A percentile compares a stretch with the other conserved stretches of the same genome.
Conservation (phyloP, 2,329 filamentous ascomycete genomes). For the Boeremia lycopersici region DNA sequence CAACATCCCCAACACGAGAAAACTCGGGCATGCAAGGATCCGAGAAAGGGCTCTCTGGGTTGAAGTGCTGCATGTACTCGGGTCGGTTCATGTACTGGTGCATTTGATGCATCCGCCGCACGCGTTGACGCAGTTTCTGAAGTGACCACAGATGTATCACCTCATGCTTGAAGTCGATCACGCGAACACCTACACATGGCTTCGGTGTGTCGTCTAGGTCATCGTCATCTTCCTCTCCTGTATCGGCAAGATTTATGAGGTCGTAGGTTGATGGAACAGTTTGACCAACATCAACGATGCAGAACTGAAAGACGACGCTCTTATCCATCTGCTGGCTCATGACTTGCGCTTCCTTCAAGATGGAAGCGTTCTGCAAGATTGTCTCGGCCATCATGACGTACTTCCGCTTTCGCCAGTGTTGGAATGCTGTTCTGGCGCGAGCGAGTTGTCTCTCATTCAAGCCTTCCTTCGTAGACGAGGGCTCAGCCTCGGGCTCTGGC, state of each 20-base stretch:
- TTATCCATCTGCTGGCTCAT: slow-evolving; percentile 98
- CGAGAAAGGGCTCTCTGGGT: slow-evolving; percentile 89
- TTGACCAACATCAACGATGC: slow-evolving; percentile 87
- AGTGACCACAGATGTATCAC: slow-evolving; percentile 94
- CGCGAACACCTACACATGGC: slow-evolving; percentile 86
- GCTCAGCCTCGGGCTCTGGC: slow-evolving; percentile 52
- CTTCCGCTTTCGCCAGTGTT: slow-evolving; percentile 80
- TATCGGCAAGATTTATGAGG: slow-evolving; percentile 89
- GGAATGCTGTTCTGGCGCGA: slow-evolving; percentile 68
- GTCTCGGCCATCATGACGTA: slow-evolving; percentile 95
- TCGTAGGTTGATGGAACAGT: slow-evolving; percentile 93
- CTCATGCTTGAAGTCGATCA: slow-evolving; percentile 85
- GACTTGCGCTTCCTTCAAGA: slow-evolving; percentile 93
- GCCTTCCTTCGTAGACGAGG: slow-evolving; percentile 55
- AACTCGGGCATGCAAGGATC: slow-evolving; percentile 92
- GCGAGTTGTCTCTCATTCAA: slow-evolving; percentile 68
- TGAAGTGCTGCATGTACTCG: slow-evolving; percentile 91
- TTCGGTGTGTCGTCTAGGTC: slow-evolving; percentile 82
- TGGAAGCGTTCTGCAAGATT: slow-evolving; percentile 83
- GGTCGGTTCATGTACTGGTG: slow-evolving; percentile 95
- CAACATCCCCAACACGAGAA: slow-evolving; percentile 88
- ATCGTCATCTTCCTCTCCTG: slow-evolving; percentile 84
- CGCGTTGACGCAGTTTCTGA: slow-evolving; percentile 85
- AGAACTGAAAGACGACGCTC: slow-evolving; percentile 91
- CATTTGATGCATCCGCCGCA: slow-evolving; percentile 93